Base-by-base conservation (phyloP, 768 basidiomycete genomes). In the Collybia sordida region DNA sequence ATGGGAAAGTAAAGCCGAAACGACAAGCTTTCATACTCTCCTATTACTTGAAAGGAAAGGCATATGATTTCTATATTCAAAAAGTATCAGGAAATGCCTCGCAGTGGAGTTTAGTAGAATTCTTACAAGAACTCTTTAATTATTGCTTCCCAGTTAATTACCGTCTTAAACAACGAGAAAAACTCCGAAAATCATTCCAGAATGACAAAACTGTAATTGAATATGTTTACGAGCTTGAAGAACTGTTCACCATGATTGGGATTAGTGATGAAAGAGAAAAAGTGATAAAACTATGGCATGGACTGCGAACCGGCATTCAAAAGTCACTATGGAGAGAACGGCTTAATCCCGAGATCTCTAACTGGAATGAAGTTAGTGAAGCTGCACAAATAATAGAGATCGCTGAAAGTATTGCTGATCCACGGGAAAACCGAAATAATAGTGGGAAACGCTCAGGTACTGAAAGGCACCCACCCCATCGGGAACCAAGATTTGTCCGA, bases 71-170 rank as follows among this genome's bases (percentile, higher is more conserved):
- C 21, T 54, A 44, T 38, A 51, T 49, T 19, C 28, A 51, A 23
- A 44, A 58, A 15, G 44, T 73, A 0, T 54, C 69, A 0, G 43
- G 51, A 1, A 59, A 61, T 4, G 47, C 58, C 0, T 46, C 61
- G 3, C 31, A 57, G 0, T 74, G 70, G 69, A 51, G 22, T 0
- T 27, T 73, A 0, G 28, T 53, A 8, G 21, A 58, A 1, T 72
- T 73, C 50, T 72, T 70, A 45, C 19, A 47, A 3, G 64, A 59
- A 23, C 15, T 74, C 15, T 72, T 70, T 47, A 58, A 72, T 17
- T 68, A 68, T 21, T 71, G 72, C 23, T 74, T 74, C 55, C 71
- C 71, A 0, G 39, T 61, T 0, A 56, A 69, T 31, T 72, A 60
- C 39, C 25, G 56, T 0, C 34, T 58, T 4, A 42, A 67, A 21